phyloP scores from a whole-genome alignment of 495 filamentous ascomycete species.

The Penicillium desertorum region DNA sequence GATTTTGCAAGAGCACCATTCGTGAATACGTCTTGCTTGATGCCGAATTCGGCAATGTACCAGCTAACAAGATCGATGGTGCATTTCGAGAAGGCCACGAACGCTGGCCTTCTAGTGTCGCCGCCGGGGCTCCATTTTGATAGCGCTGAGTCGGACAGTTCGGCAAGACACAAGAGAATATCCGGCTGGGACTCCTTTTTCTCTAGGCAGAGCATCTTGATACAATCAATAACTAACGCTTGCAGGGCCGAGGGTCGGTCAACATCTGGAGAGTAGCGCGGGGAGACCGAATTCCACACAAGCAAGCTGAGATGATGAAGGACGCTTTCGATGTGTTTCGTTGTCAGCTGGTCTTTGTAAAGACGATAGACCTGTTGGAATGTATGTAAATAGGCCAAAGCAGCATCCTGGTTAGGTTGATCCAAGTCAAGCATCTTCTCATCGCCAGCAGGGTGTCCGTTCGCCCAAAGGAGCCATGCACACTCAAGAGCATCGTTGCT shows the following conservation, averaged over 20 bases:
- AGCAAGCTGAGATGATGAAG: conserved; percentile 58
- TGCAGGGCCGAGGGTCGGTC: conserved; percentile 82
- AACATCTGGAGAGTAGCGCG: conserved; percentile 78
- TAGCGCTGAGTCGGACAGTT: conserved; percentile 62
- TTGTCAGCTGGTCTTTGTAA: conserved; percentile 61
- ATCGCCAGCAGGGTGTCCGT: conserved; percentile 55
- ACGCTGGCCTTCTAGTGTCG: conserved; percentile 60
- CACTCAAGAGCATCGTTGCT: conserved; percentile 58
- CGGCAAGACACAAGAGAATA: conserved; percentile 65
- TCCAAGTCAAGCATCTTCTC: conserved; percentile 47
- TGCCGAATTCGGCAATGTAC: conserved; percentile 62
- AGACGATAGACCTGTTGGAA: conserved; percentile 79
- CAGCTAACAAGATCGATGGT: conserved; percentile 67
- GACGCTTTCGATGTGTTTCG: conserved; percentile 56
- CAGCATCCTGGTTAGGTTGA: conserved; percentile 68
- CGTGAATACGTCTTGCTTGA: conserved; percentile 63
- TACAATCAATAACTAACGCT: conserved; percentile 65
- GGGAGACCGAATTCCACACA: conserved; percentile 67
- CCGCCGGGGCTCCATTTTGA: conserved; percentile 46
- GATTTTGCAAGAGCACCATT: conserved; percentile 59
- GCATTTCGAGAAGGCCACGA: conserved; percentile 80
- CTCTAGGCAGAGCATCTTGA: conserved; percentile 71
- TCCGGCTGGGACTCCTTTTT: conserved; percentile 63
- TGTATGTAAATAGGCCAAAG: conserved; percentile 73
- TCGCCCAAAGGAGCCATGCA: conserved; percentile 73